Percentiles rank a stretch among this genome's conserved stretches.
phyloP scores from a whole-genome alignment of 306 rosid genomes.

The Cicer judaicum region DNA sequence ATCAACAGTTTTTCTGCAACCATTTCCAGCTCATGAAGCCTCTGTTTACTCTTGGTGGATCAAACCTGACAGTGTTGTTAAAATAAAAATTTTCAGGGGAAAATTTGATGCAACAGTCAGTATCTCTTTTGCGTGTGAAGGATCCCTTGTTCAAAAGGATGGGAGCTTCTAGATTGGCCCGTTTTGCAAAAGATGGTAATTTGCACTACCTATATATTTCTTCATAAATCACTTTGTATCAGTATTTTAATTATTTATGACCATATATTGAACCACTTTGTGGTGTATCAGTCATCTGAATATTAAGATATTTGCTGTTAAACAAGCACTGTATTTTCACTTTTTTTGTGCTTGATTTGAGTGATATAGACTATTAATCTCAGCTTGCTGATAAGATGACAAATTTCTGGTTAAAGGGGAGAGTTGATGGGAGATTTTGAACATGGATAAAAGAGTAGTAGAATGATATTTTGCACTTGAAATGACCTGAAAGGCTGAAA shows the following conservation, averaged over 20 bases:
- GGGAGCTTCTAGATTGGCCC: constrained; percentile 92
- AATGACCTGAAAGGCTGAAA: constrained; percentile 9
- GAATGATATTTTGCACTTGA: constrained; percentile 15
- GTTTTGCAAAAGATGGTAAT: constrained; percentile 85
- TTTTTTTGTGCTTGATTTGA: neutral
- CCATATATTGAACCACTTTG: constrained; percentile 3
- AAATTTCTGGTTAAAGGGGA: constrained; percentile 8
- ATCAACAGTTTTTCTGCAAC: neutral
- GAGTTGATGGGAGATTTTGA: constrained; percentile 35
- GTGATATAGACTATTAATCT: constrained; percentile 8
- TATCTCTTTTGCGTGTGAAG: constrained; percentile 82
- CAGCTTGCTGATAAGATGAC: constrained; percentile 6
- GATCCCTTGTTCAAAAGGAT: constrained; percentile 93
- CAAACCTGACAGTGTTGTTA: constrained; percentile 39
- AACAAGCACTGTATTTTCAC: constrained; percentile 11
- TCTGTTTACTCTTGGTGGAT: constrained; percentile 30
- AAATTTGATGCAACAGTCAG: constrained; percentile 86
- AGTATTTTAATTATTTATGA: neutral
- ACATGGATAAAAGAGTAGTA: constrained; percentile 26
- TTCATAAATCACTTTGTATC: neutral
- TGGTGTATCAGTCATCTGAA: constrained; percentile 23
- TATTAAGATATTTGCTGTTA: neutral
- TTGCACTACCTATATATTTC: constrained; percentile 16
- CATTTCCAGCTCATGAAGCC: constrained; percentile 12
- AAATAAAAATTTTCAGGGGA: constrained; percentile 64